phyloP scores from a whole-genome alignment of 2,329 filamentous ascomycete genomes.

The Penicillium sp. region DNA sequence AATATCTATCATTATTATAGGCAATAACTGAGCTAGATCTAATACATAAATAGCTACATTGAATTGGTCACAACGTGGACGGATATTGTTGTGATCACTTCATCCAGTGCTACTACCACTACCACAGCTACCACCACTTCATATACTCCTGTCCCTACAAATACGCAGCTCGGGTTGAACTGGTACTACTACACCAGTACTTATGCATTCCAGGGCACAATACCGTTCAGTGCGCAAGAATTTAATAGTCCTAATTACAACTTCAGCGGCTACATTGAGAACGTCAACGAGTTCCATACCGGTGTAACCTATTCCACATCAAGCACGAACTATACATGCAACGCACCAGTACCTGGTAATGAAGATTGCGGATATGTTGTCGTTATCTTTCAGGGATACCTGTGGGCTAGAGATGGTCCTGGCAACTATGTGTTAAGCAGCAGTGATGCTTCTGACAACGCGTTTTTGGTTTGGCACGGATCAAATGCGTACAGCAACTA shows the following conservation, averaged over 20 bases:
- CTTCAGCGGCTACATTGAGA: slow-evolving; percentile 8
- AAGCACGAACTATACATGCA: background rate
- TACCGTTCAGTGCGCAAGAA: background rate
- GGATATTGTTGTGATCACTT: background rate
- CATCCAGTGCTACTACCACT: background rate
- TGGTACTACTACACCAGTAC: slow-evolving; percentile 9
- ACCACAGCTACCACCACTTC: background rate
- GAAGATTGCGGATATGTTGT: slow-evolving; percentile 1
- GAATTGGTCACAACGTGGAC: slow-evolving; percentile 3
- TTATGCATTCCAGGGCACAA: background rate
- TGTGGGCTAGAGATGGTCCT: slow-evolving; percentile 5
- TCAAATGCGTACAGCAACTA: slow-evolving; percentile 9
- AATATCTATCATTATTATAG: too few species aligned
- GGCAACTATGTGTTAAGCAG: slow-evolving; percentile 5
- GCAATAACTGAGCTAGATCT: background rate
- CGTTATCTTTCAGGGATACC: slow-evolving; percentile 5
- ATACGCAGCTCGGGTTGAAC: slow-evolving; percentile 1
- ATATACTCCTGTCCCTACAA: slow-evolving; percentile 4
- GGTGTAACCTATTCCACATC: background rate
- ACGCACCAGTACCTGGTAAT: background rate
- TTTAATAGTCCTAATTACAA: slow-evolving; percentile 10
- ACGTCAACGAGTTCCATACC: slow-evolving; percentile 1
- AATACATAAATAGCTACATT: background rate
- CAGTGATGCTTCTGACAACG: slow-evolving; percentile 1
- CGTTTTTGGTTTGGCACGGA: slow-evolving; percentile 9